These are phyloP conservation scores for Fusarium nanum DNA, from an alignment of 2,329 filamentous ascomycete species.

Conservation along the genomic window DNA sequence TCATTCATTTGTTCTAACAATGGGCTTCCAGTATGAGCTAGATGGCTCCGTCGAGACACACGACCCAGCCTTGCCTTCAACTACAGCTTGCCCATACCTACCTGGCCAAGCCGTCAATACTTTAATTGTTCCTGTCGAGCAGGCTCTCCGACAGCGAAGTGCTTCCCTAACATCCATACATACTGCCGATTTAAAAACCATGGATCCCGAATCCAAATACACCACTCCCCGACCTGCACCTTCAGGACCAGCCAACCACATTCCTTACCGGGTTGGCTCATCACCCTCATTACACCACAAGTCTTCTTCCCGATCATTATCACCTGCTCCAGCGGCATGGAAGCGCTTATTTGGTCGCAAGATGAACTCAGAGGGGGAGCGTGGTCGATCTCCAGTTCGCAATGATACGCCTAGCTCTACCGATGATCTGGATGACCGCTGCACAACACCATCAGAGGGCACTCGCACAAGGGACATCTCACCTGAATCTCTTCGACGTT, in stretches of 20 bases:
- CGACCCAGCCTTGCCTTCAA: slow-evolving; percentile 78
- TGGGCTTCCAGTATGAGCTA: slow-evolving; percentile 76
- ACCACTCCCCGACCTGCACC: slow-evolving; percentile 72
- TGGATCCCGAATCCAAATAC: slow-evolving; percentile 83
- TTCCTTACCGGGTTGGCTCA: slow-evolving; percentile 46
- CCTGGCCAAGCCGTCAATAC: slow-evolving; percentile 91
- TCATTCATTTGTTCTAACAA: slow-evolving; percentile 41
- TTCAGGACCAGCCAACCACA: slow-evolving; percentile 44
- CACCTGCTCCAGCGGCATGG: slow-evolving; percentile 61
- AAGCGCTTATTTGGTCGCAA: slow-evolving; percentile 64
- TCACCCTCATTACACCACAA: slow-evolving; percentile 49
- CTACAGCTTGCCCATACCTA: slow-evolving; percentile 83
- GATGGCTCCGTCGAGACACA: slow-evolving; percentile 82
- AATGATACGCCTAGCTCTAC: slow-evolving; percentile 28
- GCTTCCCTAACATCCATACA: slow-evolving; percentile 72
- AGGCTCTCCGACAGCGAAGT: slow-evolving; percentile 68
- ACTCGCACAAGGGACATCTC: slow-evolving; percentile 64
- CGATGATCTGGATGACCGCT: slow-evolving; percentile 36
- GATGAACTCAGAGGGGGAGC: slow-evolving; percentile 50
- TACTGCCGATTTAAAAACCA: slow-evolving; percentile 73
- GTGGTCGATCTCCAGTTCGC: slow-evolving; percentile 49
- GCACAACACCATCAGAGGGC: slow-evolving; percentile 52
- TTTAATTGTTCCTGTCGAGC: slow-evolving; percentile 81
- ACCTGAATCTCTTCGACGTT: slow-evolving; percentile 65
- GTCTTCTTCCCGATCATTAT: slow-evolving; percentile 61